A percentile compares a stretch with the other conserved stretches of the same genome.
These are phyloP conservation scores for Collybia mongolica DNA, from an alignment of 768 basidiomycete genomes.

Conservation along the genomic window DNA sequence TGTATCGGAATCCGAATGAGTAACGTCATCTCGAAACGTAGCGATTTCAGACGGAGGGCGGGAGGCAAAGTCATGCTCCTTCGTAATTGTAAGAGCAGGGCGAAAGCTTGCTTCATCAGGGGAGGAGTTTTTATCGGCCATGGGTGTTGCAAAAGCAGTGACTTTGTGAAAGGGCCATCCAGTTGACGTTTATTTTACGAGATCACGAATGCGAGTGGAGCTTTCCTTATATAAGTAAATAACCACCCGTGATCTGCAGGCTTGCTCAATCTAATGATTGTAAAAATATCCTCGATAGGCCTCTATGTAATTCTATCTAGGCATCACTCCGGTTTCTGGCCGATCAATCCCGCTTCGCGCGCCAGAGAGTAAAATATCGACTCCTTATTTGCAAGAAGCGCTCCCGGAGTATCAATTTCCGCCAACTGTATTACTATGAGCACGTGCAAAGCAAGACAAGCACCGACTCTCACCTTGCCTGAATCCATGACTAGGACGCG, in stretches of 20 bases:
- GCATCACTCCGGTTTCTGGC: neutral
- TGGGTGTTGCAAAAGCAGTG: no score
- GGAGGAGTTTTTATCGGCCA: neutral
- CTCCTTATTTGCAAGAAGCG: conserved; percentile 54
- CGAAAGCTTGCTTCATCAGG: conserved; percentile 3
- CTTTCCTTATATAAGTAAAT: no score
- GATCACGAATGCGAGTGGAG: no score
- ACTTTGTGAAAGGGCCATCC: no score
- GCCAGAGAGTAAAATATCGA: conserved; percentile 66
- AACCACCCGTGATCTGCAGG: no score
- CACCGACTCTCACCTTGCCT: conserved; percentile 51
- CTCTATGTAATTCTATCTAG: neutral
- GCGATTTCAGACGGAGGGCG: conserved; percentile 1
- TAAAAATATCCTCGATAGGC: no score
- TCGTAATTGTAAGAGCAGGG: conserved; percentile 5
- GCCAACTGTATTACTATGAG: conserved; percentile 41
- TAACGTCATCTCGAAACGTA: conserved; percentile 14
- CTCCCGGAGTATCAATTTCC: conserved; percentile 77
- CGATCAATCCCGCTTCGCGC: conserved; percentile 56
- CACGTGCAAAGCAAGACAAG: neutral
- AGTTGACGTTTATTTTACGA: no score
- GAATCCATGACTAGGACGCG: conserved; percentile 80
- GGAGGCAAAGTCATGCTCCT: conserved; percentile 22
- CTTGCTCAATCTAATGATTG: no score
- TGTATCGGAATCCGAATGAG: conserved; percentile 35